Evolutionary conservation across 257 asterid genomes (phyloP).

Genomic region (Rehmannia glutinosa): DNA sequence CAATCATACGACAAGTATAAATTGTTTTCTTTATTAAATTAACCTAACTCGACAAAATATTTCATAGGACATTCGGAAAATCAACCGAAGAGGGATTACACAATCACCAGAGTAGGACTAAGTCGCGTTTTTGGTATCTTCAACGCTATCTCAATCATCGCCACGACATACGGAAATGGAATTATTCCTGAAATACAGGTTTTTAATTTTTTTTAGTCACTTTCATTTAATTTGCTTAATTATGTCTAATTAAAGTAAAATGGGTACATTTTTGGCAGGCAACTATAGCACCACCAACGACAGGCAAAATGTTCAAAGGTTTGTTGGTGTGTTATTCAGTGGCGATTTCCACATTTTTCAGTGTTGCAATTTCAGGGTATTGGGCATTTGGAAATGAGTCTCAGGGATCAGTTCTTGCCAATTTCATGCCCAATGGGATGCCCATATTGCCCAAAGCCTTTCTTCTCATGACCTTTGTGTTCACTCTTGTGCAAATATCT

Average conservation of each 20-base stretch:
- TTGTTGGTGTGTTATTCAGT: conserved; percentile 52
- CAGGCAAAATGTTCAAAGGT: conserved; percentile 79
- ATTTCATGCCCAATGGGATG: conserved; percentile 42
- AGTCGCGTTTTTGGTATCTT: conserved; percentile 45
- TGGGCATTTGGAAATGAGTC: conserved; percentile 79
- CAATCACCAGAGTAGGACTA: conserved; percentile 28
- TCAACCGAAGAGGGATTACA: conserved; percentile 45
- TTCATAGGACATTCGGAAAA: conserved; percentile 44
- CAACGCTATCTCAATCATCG: conserved; percentile 56
- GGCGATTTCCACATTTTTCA: conserved; percentile 53
- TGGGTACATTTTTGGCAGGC: conserved; percentile 61
- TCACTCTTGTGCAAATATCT: conserved; percentile 51
- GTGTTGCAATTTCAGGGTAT: conserved; percentile 67
- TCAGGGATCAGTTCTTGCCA: conserved; percentile 43
- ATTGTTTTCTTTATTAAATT: too few relatives aligned
- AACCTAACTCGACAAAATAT: too few relatives aligned
- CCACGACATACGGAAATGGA: conserved; percentile 67
- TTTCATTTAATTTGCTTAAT: too few relatives aligned
- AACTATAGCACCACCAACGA: conserved; percentile 63
- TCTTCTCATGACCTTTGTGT: conserved; percentile 40
- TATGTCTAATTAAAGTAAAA: too few relatives aligned
- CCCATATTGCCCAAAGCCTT: conserved; percentile 57
- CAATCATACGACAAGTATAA: too few relatives aligned
- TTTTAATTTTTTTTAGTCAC: neutral
- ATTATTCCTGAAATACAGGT: conserved; percentile 81